These are phyloP conservation scores for Pleurotus pulmonarius DNA, from an alignment of 768 basidiomycete species.

Conservation along the genomic window DNA sequence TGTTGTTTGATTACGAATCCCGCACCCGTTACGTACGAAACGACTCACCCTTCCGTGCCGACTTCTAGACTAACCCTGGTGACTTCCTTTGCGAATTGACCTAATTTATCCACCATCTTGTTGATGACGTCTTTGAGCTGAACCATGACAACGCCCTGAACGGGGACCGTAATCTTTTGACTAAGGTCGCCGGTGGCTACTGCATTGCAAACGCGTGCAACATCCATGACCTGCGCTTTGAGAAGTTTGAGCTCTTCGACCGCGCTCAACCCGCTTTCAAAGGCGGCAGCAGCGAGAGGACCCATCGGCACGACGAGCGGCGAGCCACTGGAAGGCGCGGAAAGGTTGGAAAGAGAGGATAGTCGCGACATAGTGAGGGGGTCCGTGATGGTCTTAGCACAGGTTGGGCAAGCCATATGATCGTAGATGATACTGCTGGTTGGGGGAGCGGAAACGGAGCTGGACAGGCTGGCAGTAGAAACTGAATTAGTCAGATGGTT, in stretches of 20 bases:
- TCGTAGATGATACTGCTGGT: constrained; percentile 28
- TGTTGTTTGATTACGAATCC: too few relatives aligned
- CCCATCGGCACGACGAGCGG: constrained; percentile 51
- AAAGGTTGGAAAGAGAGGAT: constrained; percentile 19
- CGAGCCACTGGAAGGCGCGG: constrained; percentile 21
- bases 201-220: constrained; percentile 77
- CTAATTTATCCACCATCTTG: constrained; percentile 62
- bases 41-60: constrained; percentile 63
- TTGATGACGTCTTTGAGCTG: constrained; percentile 80
- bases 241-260: constrained; percentile 75
- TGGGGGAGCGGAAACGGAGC: constrained; percentile 39
- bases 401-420: constrained; percentile 49
- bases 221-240: constrained; percentile 82
- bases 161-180: constrained; percentile 76
- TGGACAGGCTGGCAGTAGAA: constrained; percentile 4
- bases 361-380: constrained; percentile 29
- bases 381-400: constrained; percentile 49
- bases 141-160: constrained; percentile 76
- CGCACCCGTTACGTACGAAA: background rate
- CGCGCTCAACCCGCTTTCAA: constrained; percentile 65
- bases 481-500: background rate
- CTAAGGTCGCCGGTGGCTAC: constrained; percentile 74
- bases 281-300: constrained; percentile 57
- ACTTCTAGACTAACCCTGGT: constrained; percentile 83
- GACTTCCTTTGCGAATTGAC: constrained; percentile 87